These are phyloP conservation scores for Tricholoma furcatifolium DNA, from an alignment of 768 basidiomycete species.

Conservation along the genomic window DNA sequence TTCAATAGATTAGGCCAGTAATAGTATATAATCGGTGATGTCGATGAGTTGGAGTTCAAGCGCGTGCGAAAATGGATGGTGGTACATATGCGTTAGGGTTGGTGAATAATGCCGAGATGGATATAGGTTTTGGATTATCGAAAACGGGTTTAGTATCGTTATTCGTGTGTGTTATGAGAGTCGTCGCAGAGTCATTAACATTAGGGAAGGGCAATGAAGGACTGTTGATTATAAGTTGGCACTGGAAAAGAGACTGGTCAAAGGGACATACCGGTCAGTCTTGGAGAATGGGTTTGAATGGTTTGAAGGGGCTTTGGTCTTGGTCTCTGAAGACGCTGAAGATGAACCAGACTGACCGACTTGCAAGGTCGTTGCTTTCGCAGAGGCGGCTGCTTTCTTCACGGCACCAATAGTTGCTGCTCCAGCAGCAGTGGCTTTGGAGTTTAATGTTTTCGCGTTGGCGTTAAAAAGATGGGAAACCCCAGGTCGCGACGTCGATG, in stretches of 20 bases:
- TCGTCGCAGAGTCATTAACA: conserved; percentile 8
- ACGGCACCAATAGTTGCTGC: conserved; percentile 21
- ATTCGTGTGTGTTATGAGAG: conserved; percentile 11
- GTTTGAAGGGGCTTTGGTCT: conserved; percentile 13
- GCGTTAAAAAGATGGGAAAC: conserved; percentile 24
- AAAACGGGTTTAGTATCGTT: conserved; percentile 6
- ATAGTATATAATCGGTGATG: conserved; percentile 17
- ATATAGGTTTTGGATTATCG: conserved; percentile 31
- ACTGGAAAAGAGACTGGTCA: conserved; percentile 30
- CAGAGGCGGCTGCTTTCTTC: conserved; percentile 33
- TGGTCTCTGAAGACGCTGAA: conserved; percentile 19
- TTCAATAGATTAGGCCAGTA: conserved; percentile 19
- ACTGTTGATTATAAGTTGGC: conserved; percentile 70
- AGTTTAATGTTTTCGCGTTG: conserved; percentile 38
- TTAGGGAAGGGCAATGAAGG: conserved; percentile 29
- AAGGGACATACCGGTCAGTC: conserved; percentile 63
- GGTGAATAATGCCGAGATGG: conserved; percentile 33
- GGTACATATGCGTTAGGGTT: conserved; percentile 58
- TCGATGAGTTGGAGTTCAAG: conserved; percentile 41
- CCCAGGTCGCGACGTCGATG: conserved; percentile 15
- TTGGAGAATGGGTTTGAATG: conserved; percentile 40
- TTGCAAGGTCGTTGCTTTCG: conserved; percentile 20
- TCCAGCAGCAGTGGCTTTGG: conserved; percentile 35
- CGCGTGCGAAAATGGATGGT: conserved; percentile 63
- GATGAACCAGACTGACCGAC: conserved; percentile 14